Percentiles rank a stretch among this genome's conserved stretches.
These are phyloP conservation scores for Termitomyces sp. DNA, from an alignment of 768 basidiomycete genomes.

Conservation along the genomic window DNA sequence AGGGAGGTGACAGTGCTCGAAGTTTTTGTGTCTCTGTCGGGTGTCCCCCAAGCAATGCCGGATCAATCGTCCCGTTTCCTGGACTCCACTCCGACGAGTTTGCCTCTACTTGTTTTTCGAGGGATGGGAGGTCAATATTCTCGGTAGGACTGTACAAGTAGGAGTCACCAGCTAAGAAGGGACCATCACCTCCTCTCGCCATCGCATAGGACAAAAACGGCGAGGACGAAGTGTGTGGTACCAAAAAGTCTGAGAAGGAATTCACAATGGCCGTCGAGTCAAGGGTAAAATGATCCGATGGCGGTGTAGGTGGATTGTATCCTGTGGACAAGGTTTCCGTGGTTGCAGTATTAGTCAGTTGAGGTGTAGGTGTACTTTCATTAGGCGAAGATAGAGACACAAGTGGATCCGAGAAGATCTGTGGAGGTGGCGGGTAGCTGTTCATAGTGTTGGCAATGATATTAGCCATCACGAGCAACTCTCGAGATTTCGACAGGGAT, in stretches of 20 bases:
- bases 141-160: neutral
- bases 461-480: neutral
- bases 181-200: neutral
- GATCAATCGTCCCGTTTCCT: slow-evolving; percentile 18
- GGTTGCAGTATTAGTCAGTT: no score
- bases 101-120: neutral
- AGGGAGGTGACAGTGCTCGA: neutral
- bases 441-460: neutral
- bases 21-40: neutral
- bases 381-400: neutral
- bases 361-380: neutral
- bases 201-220: slow-evolving; percentile 8
- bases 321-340: neutral
- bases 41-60: slow-evolving; percentile 13
- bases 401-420: neutral
- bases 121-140: neutral
- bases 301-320: neutral
- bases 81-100: neutral
- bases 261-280: neutral
- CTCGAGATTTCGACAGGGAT: neutral
- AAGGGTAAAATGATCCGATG: neutral
- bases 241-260: neutral
- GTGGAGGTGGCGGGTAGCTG: neutral
- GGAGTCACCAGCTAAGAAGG: neutral
- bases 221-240: neutral